Conservation (phyloP, 139 green algal species). For the Tetradesmus lagerheimii region DNA sequence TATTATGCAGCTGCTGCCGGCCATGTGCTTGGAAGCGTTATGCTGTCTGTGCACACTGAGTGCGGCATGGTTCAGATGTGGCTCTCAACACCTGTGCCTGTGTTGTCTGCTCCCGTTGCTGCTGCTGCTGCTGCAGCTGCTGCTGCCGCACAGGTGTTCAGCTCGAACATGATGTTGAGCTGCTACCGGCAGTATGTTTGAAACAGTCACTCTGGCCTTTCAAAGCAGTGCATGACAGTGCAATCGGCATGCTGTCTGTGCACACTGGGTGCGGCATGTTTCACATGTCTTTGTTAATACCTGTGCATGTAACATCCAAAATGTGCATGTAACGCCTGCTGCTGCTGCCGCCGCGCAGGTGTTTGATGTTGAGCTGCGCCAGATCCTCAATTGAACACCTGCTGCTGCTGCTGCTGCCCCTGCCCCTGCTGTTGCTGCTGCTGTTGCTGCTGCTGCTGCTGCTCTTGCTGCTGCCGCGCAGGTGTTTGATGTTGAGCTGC, state of each 20-base stretch:
- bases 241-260: constrained; percentile 9
- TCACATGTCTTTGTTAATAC: background rate
- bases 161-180: constrained; percentile 97
- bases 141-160: constrained; percentile 86
- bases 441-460: background rate
- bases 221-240: too few species aligned
- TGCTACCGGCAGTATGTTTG: too few species aligned
- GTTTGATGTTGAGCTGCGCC: too few species aligned
- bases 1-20: too few species aligned
- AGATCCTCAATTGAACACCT: too few species aligned
- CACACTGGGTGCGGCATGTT: background rate
- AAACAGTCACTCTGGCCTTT: too few species aligned
- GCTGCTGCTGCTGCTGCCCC: background rate
- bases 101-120: background rate
- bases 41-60: background rate
- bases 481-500: constrained; percentile 98
- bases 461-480: constrained; percentile 45
- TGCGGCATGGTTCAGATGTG: background rate
- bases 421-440: background rate
- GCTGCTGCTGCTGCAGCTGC: background rate
- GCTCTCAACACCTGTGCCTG: too few species aligned
- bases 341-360: background rate
- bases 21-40: too few species aligned
- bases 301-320: background rate
- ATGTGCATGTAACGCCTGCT: background rate